A percentile compares a stretch with the other conserved stretches of the same genome.
Evolutionary conservation across 2,329 filamentous ascomycete species (phyloP).

Genomic region (Corniculantispora saksenae): DNA sequence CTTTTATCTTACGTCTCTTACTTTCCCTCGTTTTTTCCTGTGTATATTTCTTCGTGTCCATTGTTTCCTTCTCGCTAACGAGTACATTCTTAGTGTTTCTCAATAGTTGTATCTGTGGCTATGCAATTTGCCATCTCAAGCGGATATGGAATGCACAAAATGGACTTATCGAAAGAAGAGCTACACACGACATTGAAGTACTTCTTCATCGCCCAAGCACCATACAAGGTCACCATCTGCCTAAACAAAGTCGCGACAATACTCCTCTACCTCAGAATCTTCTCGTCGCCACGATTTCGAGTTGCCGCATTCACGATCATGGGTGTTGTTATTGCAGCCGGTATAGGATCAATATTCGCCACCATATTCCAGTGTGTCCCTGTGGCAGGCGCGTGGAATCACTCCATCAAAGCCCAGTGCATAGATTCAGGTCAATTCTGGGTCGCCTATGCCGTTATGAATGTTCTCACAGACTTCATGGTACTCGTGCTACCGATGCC

Average conservation of each 20-base stretch:
- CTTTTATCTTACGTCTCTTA: no score
- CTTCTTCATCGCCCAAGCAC: conserved; percentile 49
- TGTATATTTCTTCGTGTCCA: no score
- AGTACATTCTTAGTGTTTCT: conserved; percentile 29
- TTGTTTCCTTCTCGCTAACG: neutral
- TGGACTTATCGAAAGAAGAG: conserved; percentile 33
- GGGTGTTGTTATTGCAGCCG: conserved; percentile 42
- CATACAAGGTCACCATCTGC: conserved; percentile 52
- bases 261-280: conserved; percentile 52
- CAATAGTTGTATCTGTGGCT: conserved; percentile 33
- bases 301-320: conserved; percentile 40
- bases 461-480: conserved; percentile 39
- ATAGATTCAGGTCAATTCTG: conserved; percentile 45
- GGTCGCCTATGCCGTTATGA: conserved; percentile 46
- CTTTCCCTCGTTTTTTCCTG: no score
- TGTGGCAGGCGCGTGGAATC: conserved; percentile 44
- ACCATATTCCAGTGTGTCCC: conserved; percentile 51
- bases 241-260: conserved; percentile 53
- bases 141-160: conserved; percentile 42
- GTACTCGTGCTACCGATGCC: conserved; percentile 39
- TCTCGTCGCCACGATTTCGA: conserved; percentile 44
- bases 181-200: conserved; percentile 31
- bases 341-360: conserved; percentile 40
- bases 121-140: conserved; percentile 38
- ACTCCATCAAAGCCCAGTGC: conserved; percentile 39